Base-by-base conservation (phyloP, 2,329 filamentous ascomycete genomes). In the Myriosclerotinia scirpicola region DNA sequence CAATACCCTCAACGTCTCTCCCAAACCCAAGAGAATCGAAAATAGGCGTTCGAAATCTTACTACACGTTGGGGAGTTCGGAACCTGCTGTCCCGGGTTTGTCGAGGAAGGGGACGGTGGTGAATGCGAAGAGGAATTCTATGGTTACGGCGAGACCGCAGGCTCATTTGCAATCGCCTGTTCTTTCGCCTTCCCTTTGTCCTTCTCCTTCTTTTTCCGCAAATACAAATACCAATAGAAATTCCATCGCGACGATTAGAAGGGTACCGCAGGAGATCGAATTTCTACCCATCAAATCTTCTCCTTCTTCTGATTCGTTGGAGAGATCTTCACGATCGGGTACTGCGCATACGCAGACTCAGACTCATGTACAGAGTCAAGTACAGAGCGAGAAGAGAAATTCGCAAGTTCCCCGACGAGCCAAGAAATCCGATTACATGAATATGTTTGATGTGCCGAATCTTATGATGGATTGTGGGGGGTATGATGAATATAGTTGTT, bases 391-490 rank as follows among this genome's bases (percentile, higher is more conserved):
- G 20, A 15, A 46, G 5, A 36, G 20, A 3, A 61, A 61, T 26
- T 12, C 46, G 0, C 48, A 26, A 2, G 34, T 50, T n/a, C 59
- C 59, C 1, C n/a, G 48, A n/a, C 46, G 22, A 11, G 46, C 34
- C 3, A 53, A 38, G 3, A 62, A n/a, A 17, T 9, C 42, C 1
- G 59, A 62, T 40, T 53, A 40, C 48, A 9, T 62, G 34, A 53
- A 53, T 1, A 53, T 30, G 5, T 53, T 62, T 1, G 59, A 38
- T 1, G 34, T 53, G 15, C 44, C 59, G 14, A 62, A 62, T 53
- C 22, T 62, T 8, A 62, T 62, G 59, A 62, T 62, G 59, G 59
- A 62, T 40, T 52, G 59, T 30, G 59, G 59, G 0, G 59, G 46
- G 15, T 59, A 50, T 20, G 56, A 60, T n/a, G 56, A 48, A 15